Base-by-base conservation (phyloP, 805 yeast genomes). In the Yarrowia bubula region DNA sequence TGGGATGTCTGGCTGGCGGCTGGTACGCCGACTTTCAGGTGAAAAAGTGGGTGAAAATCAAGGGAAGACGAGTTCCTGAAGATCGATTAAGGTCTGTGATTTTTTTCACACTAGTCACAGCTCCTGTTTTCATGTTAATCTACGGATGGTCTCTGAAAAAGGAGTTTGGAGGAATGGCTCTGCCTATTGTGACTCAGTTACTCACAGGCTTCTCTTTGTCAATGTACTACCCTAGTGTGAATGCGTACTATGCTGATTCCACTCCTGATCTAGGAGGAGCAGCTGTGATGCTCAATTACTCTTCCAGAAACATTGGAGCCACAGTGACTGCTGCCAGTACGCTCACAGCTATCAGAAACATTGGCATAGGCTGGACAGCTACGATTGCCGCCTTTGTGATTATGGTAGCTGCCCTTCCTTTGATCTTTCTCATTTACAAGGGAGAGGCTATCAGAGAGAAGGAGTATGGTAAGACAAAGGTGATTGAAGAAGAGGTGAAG, bases 301-400 rank as follows among this genome's bases (percentile, higher is more conserved):
- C 81, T 57, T 71, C 80, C 1, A 72, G 88, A 55, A 83, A 79
- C 68, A 65, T 82, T 1, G 82, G 84, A 6, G 83, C 83, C 6
- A 84, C 84, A 1, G 72, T 84, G 4, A 81, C 83, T 0, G 77
- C 84, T 4, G 85, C 83, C 4, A 76, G 83, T 2, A 80, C 82
- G 65, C 73, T 84, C 22, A 73, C 76, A 7, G 80, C 81, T 41
- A 75, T 84, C 11, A 67, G 80, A 1, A 68, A 73, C 33, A 83
- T 84, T 47, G 87, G 87, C 0, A 77, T 84, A 39, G 88, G 87
- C 3, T 83, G 86, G 86, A 75, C 83, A 1, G 77, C 80, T 66
- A 83, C 86, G 0, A 78, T 83, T 31, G 77, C 82, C 31, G 84
- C 83, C 0, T 67, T 76, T 37, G 75, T 79, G 6, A 67, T 81